A percentile compares a stretch with the other conserved stretches of the same genome.
phyloP scores from a whole-genome alignment of 768 basidiomycete species.

The Tylopilus felleus region DNA sequence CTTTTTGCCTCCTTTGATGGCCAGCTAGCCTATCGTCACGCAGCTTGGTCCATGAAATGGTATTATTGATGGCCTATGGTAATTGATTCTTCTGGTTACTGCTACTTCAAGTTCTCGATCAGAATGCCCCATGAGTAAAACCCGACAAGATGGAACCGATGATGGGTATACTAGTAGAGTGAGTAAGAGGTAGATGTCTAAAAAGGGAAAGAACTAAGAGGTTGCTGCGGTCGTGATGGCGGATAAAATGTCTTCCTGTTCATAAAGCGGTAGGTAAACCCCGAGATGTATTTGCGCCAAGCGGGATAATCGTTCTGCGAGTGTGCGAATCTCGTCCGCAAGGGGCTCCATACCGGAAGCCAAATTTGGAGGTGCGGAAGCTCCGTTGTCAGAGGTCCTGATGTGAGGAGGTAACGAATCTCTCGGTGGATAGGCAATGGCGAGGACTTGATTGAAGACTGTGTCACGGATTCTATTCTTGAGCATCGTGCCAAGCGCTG shows the following conservation, averaged over 20 bases:
- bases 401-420: constrained; percentile 33
- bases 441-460: constrained; percentile 59
- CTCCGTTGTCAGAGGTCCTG: constrained; percentile 24
- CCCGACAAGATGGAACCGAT: constrained; percentile 28
- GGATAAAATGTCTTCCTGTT: constrained; percentile 48
- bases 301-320: constrained; percentile 69
- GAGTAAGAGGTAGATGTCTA: constrained; percentile 23
- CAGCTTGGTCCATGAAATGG: constrained; percentile 1
- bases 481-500: constrained; percentile 57
- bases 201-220: constrained; percentile 13
- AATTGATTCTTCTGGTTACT: constrained; percentile 28
- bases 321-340: constrained; percentile 57
- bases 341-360: constrained; percentile 71
- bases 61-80: constrained; percentile 31
- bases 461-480: constrained; percentile 60
- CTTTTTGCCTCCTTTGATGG: neutral
- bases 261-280: constrained; percentile 75
- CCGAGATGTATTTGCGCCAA: constrained; percentile 72
- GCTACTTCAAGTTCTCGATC: constrained; percentile 26
- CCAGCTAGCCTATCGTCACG: neutral
- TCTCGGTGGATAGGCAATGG: constrained; percentile 47
- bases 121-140: constrained; percentile 22
- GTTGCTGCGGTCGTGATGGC: constrained; percentile 15
- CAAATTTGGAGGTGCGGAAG: constrained; percentile 12
- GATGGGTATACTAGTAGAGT: constrained; percentile 28